These are phyloP conservation scores for Naganishia randhawae DNA, from an alignment of 768 basidiomycete species.

Conservation along the genomic window DNA sequence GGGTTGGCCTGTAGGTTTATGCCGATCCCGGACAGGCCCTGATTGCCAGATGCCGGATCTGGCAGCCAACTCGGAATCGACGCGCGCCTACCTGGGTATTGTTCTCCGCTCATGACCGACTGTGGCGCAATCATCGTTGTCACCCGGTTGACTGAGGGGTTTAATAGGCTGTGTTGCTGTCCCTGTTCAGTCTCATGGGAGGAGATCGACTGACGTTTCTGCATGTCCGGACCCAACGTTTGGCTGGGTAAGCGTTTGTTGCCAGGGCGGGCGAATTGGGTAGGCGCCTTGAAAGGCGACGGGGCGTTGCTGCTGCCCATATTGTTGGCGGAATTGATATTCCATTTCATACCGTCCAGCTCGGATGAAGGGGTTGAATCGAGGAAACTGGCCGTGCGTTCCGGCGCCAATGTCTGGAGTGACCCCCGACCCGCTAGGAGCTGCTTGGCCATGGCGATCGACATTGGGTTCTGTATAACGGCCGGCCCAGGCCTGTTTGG, in stretches of 20 bases:
- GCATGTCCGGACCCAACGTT: conserved; percentile 38
- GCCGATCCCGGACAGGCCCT: too few relatives aligned
- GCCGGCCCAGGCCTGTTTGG: conserved; percentile 1
- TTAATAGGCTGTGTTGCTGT: not conserved
- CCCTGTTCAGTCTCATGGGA: not conserved
- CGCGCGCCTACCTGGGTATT: conserved; percentile 4
- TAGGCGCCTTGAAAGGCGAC: not conserved
- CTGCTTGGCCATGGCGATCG: conserved; percentile 8
- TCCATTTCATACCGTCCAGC: conserved; percentile 22
- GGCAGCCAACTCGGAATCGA: conserved; percentile 10
- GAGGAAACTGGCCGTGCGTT: conserved; percentile 44
- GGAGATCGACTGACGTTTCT: conserved; percentile 29
- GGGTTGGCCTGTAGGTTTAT: not conserved
- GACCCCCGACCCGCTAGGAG: conserved; percentile 2
- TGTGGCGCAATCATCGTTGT: not conserved
- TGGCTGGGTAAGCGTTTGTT: conserved; percentile 47
- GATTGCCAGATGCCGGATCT: not conserved
- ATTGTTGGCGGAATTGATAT: not conserved
- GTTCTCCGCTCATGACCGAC: not conserved
- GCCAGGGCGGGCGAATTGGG: conserved; percentile 39
- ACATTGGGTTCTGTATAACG: not conserved
- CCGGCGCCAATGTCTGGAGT: conserved; percentile 45
- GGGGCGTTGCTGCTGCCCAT: not conserved
- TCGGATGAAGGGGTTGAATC: conserved; percentile 5
- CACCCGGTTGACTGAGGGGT: not conserved